Conservation (phyloP, 192 early-diverging fungal species). For the Umbelopsis ramanniana region DNA sequence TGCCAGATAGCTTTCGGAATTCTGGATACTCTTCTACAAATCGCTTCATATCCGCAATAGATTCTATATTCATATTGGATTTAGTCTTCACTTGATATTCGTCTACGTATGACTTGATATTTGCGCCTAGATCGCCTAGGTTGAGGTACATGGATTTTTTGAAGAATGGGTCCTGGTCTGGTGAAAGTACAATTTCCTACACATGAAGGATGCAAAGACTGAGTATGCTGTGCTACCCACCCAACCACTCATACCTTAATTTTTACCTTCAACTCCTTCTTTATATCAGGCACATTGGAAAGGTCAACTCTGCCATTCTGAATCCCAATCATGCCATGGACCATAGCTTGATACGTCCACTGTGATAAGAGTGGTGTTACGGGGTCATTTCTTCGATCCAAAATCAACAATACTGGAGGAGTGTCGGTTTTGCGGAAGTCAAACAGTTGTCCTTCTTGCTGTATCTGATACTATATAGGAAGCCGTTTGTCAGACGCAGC, state of each 20-base stretch:
- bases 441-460: conserved; percentile 74
- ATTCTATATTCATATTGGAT: conserved; percentile 90
- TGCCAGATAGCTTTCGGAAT: conserved; percentile 93
- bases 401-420: conserved; percentile 84
- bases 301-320: conserved; percentile 92
- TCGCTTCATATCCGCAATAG: conserved; percentile 97
- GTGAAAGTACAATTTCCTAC: conserved; percentile 88
- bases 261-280: conserved; percentile 77
- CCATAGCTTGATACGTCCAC: conserved; percentile 99
- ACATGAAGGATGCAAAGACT: background rate
- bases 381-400: conserved; percentile 96
- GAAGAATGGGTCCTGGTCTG: conserved; percentile 94
- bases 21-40: conserved; percentile 99
- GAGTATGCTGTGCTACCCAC: background rate
- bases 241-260: background rate
- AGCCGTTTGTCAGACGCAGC: background rate
- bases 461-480: conserved; percentile 70
- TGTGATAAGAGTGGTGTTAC: conserved; percentile 93
- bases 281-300: conserved; percentile 77
- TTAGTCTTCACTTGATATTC: conserved; percentile 93
- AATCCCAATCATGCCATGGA: conserved; percentile 95
- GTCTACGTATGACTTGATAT: conserved; percentile 93
- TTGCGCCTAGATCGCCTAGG: conserved; percentile 91
- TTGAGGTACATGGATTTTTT: conserved; percentile 89
- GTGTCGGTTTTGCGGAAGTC: conserved; percentile 81